Evolutionary conservation across 305 asterid species (phyloP).

Genomic region (Solanum hybrid): DNA sequence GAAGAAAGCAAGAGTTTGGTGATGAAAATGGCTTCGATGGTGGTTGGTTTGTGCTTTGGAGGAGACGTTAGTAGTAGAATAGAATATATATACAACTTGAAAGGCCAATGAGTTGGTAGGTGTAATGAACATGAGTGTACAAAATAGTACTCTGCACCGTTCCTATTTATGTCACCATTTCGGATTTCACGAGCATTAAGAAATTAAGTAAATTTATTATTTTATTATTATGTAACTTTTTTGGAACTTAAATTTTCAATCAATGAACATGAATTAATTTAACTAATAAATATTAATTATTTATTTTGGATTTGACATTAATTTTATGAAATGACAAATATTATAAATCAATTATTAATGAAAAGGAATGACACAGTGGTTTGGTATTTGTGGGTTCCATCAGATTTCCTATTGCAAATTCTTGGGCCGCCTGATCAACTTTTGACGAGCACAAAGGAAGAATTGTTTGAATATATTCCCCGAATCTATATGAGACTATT

Average conservation of each 20-base stretch:
- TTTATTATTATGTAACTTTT: no score
- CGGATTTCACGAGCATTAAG: no score
- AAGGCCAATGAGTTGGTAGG: not conserved
- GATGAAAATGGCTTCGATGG: constrained; percentile 13
- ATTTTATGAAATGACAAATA: no score
- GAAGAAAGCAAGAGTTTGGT: constrained; percentile 16
- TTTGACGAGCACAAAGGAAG: not conserved
- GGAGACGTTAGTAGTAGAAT: constrained; percentile 8
- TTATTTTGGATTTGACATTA: no score
- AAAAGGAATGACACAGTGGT: no score
- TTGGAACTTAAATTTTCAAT: no score
- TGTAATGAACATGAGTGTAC: not conserved
- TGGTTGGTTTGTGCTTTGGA: constrained; percentile 19
- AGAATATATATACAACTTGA: not conserved
- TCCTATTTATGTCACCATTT: no score
- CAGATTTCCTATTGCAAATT: not conserved
- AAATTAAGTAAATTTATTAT: no score
- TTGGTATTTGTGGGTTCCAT: not conserved
- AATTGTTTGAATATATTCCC: not conserved
- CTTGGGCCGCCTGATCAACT: not conserved
- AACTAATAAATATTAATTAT: no score
- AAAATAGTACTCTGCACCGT: not conserved
- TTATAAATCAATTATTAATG: no score
- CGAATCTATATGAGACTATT: no score
- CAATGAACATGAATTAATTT: no score